Percentiles rank a stretch among this genome's conserved stretches.
Conservation (phyloP, 371 early-diverging fungal species). For the Rhizopus arrhizus region DNA sequence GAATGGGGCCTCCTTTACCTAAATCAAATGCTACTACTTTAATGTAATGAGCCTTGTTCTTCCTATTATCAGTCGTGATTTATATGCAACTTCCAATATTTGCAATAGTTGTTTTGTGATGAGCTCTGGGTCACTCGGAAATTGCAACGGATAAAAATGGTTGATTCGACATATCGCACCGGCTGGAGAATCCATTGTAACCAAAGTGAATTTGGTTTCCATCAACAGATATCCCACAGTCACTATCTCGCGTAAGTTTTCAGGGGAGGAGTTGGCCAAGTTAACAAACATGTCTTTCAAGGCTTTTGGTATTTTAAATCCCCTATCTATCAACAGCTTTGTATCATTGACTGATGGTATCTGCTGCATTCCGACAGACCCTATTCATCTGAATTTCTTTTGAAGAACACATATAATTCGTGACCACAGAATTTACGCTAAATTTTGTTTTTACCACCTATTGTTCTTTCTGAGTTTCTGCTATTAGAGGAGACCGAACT, state of each 20-base stretch:
- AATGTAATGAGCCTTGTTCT: conserved; percentile 5
- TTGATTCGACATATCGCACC: neutral
- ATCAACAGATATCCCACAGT: conserved; percentile 3
- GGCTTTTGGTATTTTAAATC: conserved; percentile 1
- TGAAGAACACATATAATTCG: conserved; percentile 8
- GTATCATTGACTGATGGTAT: conserved; percentile 14
- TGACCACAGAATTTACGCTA: conserved; percentile 5
- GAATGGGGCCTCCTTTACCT: conserved; percentile 8
- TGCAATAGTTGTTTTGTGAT: neutral
- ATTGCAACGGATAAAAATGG: conserved; percentile 2
- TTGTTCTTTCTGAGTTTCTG: conserved; percentile 9
- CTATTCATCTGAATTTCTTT: conserved; percentile 13
- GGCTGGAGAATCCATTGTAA: conserved; percentile 9
- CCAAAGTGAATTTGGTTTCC: conserved; percentile 6
- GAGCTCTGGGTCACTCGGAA: conserved; percentile 2
- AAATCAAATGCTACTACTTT: conserved; percentile 4
- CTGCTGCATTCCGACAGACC: conserved; percentile 11
- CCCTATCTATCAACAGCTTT: conserved; percentile 6
- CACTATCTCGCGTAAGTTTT: neutral
- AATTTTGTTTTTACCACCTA: conserved; percentile 8
- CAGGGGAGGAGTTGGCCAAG: conserved; percentile 1
- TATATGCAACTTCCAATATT: conserved; percentile 2
- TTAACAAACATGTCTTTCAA: conserved; percentile 11
- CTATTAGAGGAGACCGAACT: conserved; percentile 4
- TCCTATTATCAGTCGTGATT: conserved; percentile 8